These are phyloP conservation scores for Suhomyces choctaworum DNA, from an alignment of 1,139 yeast genomes.

Conservation along the genomic window DNA sequence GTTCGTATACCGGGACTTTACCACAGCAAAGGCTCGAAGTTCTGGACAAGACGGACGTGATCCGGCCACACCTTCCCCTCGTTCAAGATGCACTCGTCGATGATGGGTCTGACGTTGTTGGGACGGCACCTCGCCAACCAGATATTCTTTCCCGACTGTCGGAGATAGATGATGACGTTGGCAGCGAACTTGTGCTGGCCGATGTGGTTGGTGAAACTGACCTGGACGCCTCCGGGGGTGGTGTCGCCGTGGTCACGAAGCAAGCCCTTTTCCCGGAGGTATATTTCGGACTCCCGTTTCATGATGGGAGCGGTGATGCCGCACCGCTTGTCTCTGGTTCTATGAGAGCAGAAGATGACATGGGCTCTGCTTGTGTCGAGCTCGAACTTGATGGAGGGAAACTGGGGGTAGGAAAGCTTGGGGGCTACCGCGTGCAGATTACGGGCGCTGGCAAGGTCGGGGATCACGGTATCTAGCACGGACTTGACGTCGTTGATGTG, in stretches of 20 bases:
- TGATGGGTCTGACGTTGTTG: constrained; percentile 66
- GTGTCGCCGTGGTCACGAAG: constrained; percentile 74
- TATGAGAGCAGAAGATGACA: constrained; percentile 82
- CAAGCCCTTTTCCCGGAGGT: constrained; percentile 66
- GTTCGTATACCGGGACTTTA: no score
- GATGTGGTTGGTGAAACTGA: constrained; percentile 75
- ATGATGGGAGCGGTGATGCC: constrained; percentile 94
- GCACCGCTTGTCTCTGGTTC: constrained; percentile 88
- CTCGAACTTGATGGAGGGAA: constrained; percentile 20
- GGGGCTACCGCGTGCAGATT: constrained; percentile 17
- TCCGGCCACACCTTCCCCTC: constrained; percentile 75
- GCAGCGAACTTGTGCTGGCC: constrained; percentile 97
- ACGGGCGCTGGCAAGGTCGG: constrained; percentile 34
- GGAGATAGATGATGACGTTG: constrained; percentile 73
- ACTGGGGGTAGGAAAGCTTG: constrained; percentile 13
- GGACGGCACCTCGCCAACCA: constrained; percentile 92
- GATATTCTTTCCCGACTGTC: constrained; percentile 65
- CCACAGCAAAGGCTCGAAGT: constrained; percentile 57
- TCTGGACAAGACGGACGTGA: constrained; percentile 62
- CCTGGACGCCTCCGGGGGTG: constrained; percentile 71
- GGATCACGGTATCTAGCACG: constrained; percentile 50
- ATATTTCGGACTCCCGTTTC: constrained; percentile 74
- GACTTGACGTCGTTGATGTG: constrained; percentile 42
- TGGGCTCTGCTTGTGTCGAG: constrained; percentile 48
- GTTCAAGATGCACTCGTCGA: constrained; percentile 66